These are phyloP conservation scores for Paraurostyla sp. DNA, from an alignment of 73 alveolate species.

Conservation along the genomic window DNA sequence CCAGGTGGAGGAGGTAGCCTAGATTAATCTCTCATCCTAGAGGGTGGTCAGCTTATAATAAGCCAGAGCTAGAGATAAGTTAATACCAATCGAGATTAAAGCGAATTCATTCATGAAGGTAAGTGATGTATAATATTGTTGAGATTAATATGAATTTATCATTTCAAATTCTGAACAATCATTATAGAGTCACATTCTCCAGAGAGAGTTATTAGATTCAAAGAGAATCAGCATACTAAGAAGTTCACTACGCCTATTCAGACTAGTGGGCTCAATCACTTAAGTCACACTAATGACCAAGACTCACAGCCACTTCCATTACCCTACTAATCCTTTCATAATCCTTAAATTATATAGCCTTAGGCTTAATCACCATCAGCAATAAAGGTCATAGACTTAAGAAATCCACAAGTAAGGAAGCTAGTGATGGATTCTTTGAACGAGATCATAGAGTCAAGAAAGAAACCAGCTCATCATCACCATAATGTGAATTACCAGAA, in stretches of 20 bases:
- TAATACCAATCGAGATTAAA: too few relatives aligned
- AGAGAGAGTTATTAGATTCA: neutral
- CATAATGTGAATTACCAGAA: slow-evolving; percentile 9
- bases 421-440: slow-evolving; percentile 36
- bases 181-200: too few relatives aligned
- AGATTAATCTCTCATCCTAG: too few relatives aligned
- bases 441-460: neutral
- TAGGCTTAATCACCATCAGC: neutral
- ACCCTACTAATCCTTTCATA: neutral
- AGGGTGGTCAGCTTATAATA: too few relatives aligned
- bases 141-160: too few relatives aligned
- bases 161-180: too few relatives aligned
- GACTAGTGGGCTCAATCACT: too few relatives aligned
- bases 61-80: too few relatives aligned
- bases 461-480: neutral
- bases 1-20: slow-evolving; percentile 10
- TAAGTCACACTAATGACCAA: too few relatives aligned
- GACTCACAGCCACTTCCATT: too few relatives aligned
- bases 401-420: slow-evolving; percentile 21
- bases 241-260: neutral
- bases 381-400: slow-evolving; percentile 8
- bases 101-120: too few relatives aligned
- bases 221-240: slow-evolving; percentile 17
- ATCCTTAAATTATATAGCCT: neutral
- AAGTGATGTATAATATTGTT: too few relatives aligned